These are phyloP conservation scores for Cercospora berteroae DNA, from an alignment of 2,329 filamentous ascomycete genomes.

Conservation along the genomic window DNA sequence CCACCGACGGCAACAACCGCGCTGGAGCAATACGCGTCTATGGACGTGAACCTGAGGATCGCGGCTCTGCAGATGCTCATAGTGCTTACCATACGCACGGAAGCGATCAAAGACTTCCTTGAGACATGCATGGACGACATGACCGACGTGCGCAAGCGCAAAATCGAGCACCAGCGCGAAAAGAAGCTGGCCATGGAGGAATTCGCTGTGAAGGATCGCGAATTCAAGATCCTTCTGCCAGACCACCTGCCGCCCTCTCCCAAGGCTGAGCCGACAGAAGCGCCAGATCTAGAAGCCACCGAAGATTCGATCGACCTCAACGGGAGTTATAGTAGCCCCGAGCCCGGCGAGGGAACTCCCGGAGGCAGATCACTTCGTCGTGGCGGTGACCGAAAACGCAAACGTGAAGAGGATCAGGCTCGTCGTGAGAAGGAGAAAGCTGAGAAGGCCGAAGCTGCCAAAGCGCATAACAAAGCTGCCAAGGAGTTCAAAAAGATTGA, in stretches of 20 bases:
- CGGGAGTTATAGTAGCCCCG: conserved; percentile 52
- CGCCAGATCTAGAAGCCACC: conserved; percentile 42
- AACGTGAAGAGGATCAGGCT: conserved; percentile 59
- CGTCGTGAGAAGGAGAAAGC: conserved; percentile 66
- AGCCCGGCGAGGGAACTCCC: conserved; percentile 68
- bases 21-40: conserved; percentile 65
- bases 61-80: conserved; percentile 80
- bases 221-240: conserved; percentile 64
- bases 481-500: conserved; percentile 86
- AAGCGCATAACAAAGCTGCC: conserved; percentile 67
- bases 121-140: conserved; percentile 90
- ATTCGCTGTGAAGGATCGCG: conserved; percentile 43
- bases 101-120: conserved; percentile 81
- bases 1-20: conserved; percentile 76
- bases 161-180: conserved; percentile 85
- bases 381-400: conserved; percentile 60
- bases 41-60: conserved; percentile 81
- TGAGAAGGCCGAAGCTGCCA: conserved; percentile 56
- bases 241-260: conserved; percentile 69
- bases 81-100: conserved; percentile 81
- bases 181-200: conserved; percentile 61
- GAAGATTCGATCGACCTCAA: conserved; percentile 54
- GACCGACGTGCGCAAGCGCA: conserved; percentile 92
- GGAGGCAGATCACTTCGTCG: conserved; percentile 56
- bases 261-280: conserved; percentile 30